Evolutionary conservation across 192 early-diverging fungal genomes (phyloP), one percentile per base, ranked within the genome.

Genomic region (Entrophospora sp.): DNA sequence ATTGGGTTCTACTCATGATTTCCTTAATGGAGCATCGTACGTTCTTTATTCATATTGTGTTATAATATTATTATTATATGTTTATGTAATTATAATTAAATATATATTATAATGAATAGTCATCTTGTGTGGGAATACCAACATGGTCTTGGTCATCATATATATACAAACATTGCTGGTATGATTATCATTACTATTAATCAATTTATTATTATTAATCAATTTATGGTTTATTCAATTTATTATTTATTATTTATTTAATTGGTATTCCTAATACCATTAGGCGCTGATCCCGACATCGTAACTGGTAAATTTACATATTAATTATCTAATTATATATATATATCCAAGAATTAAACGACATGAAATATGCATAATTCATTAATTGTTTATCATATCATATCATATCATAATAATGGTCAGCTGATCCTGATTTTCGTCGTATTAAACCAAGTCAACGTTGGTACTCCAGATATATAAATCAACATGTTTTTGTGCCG

Each of bases 51-150:
- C 20, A 20, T n/a, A n/a, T n/a, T n/a, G n/a, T n/a, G n/a, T n/a
- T n/a, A 18, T 22, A 20, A 13, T 46, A 8, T 20, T 22, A 4
- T 20, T 20, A 46, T 20, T 46, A 46, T 8, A 5, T 46, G 4
- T 20, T 46, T 22, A 46, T 22, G 20, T 22, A 46, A 22, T 20
- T 46, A 46, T 20, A 46, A 22, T 22, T n/a, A n/a, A n/a, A 46
- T 13, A 22, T 20, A 6, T 22, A 8, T 46, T 46, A 22, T 46
- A 46, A 6, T 13, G 18, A 22, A 46, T 22, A 46, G 45, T 58
- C 7, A 78, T 59, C 67, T 83, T 7, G 71, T 79, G 10, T 83
- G 81, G 81, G 68, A 73, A 64, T 83, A 83, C 63, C 81, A 83
- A 64, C 81, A 83, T 61, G 71, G 73, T 66, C 61, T 83, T 10